Conservation (phyloP, 2,329 filamentous ascomycete species). For the Dothistroma septosporum region DNA sequence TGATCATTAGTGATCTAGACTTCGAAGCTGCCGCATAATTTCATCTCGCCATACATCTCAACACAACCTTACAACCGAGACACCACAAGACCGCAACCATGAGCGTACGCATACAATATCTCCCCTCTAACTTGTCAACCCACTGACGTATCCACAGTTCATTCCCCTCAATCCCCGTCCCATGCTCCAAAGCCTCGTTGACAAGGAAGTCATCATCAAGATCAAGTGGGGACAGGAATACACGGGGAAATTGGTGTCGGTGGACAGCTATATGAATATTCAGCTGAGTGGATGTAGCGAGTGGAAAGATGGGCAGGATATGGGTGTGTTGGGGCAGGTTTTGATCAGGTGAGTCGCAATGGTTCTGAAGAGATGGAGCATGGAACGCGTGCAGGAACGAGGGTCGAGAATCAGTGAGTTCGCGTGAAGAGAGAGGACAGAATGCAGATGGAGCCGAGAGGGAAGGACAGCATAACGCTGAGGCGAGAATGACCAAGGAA, state of each 20-base stretch:
- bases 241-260: slow-evolving; percentile 84
- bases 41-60: not conserved
- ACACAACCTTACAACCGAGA: not conserved
- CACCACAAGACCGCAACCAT: slow-evolving; percentile 19
- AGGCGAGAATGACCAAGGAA: not conserved
- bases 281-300: slow-evolving; percentile 89
- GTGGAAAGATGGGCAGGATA: slow-evolving; percentile 82
- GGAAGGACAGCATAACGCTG: not conserved
- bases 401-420: not conserved
- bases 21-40: not conserved
- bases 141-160: slow-evolving; percentile 48
- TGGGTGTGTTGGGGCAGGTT: slow-evolving; percentile 81
- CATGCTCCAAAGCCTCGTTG: slow-evolving; percentile 91
- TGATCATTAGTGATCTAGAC: not conserved
- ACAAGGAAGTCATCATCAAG: slow-evolving; percentile 84
- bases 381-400: not conserved
- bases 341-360: slow-evolving; percentile 67
- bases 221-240: slow-evolving; percentile 99
- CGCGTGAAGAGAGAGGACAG: not conserved
- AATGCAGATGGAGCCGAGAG: not conserved
- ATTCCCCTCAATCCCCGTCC: slow-evolving; percentile 95
- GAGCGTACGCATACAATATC: slow-evolving; percentile 19
- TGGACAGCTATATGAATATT: slow-evolving; percentile 99
- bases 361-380: not conserved
- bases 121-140: not conserved